These are phyloP conservation scores for Xylaria intraflava DNA, from an alignment of 495 filamentous ascomycete genomes.

Conservation along the genomic window DNA sequence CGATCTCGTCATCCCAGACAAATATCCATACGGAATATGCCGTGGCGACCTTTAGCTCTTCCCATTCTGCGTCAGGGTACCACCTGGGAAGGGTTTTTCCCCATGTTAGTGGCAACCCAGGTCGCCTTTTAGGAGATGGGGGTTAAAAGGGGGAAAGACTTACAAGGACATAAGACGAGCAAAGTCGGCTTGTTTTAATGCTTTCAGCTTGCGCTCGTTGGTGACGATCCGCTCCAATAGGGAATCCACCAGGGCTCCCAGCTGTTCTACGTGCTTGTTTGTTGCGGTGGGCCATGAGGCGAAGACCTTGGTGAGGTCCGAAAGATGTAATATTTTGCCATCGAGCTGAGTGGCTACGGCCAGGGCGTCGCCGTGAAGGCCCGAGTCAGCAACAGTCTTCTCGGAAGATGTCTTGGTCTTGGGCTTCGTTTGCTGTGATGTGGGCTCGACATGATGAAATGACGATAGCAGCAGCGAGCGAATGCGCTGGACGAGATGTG, in stretches of 20 bases:
- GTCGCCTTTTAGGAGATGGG: too few species aligned
- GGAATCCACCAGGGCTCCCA: conserved; percentile 13
- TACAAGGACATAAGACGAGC: conserved; percentile 25
- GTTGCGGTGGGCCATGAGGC: conserved; percentile 18
- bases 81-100: conserved; percentile 17
- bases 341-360: conserved; percentile 17
- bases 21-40: conserved; percentile 28
- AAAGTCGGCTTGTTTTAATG: conserved; percentile 23
- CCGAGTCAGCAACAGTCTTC: neutral
- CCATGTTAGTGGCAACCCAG: neutral
- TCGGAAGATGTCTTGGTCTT: neutral
- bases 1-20: conserved; percentile 26
- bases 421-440: neutral
- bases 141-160: neutral
- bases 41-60: conserved; percentile 21
- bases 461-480: conserved; percentile 9
- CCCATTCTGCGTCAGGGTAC: conserved; percentile 27
- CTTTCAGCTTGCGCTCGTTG: conserved; percentile 23
- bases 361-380: conserved; percentile 14
- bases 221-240: conserved; percentile 21
- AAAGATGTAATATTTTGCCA: conserved; percentile 19
- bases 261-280: conserved; percentile 16
- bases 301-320: conserved; percentile 23
- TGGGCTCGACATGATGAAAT: conserved; percentile 6
- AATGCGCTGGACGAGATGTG: conserved; percentile 13